Evolutionary conservation across 1,284 basidiomycete genomes (phyloP).

Genomic region (Sanghuangporus baumii): DNA sequence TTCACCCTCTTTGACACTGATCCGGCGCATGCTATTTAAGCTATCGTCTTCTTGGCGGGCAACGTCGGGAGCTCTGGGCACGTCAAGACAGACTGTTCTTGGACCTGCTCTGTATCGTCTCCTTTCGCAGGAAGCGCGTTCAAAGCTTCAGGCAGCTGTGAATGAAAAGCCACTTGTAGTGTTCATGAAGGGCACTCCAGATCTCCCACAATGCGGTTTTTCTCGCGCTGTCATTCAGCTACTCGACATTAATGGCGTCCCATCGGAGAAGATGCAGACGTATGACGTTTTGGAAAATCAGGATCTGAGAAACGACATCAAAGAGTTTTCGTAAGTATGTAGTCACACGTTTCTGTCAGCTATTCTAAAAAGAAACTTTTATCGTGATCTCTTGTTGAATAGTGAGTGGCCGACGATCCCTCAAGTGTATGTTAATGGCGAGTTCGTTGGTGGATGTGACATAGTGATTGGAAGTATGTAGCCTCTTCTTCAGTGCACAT

Average conservation of each 20-base stretch:
- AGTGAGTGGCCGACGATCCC: conserved; percentile 99
- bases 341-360: not conserved
- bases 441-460: conserved; percentile 96
- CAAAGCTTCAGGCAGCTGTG: conserved; percentile 35
- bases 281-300: conserved; percentile 89
- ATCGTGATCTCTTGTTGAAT: not conserved
- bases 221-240: conserved; percentile 91
- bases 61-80: not conserved
- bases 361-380: not conserved
- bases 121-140: conserved; percentile 20
- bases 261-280: conserved; percentile 73
- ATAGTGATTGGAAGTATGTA: conserved; percentile 87
- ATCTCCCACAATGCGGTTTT: conserved; percentile 80
- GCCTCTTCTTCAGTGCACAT: conserved; percentile 10
- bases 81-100: not conserved
- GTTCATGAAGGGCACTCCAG: conserved; percentile 71
- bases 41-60: conserved; percentile 13
- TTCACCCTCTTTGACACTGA: not conserved
- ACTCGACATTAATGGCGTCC: conserved; percentile 84
- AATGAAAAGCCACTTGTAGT: conserved; percentile 48
- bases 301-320: conserved; percentile 81
- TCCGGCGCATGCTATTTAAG: not conserved
- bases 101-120: conserved; percentile 12
- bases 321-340: conserved; percentile 86
- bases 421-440: conserved; percentile 91